Evolutionary conservation across 495 filamentous ascomycete species (phyloP).

Genomic region (Podospora comata): DNA sequence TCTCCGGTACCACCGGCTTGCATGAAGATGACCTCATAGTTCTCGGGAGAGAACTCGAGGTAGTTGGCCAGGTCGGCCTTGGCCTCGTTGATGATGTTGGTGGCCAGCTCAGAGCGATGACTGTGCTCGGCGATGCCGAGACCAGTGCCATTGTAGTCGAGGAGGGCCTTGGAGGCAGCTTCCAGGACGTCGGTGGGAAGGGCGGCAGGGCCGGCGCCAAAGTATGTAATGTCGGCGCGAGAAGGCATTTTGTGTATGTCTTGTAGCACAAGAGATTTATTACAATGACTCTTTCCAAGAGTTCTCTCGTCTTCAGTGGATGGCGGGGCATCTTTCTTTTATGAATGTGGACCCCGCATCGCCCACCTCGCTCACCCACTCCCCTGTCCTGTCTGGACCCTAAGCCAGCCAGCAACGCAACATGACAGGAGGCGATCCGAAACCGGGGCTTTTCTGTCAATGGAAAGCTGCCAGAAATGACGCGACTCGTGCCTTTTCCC

Average conservation of each 20-base stretch:
- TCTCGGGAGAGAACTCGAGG: slow-evolving; percentile 64
- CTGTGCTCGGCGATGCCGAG: slow-evolving; percentile 82
- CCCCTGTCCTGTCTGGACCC: background rate
- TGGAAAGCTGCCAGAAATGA: slow-evolving; percentile 14
- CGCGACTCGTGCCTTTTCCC: slow-evolving; percentile 25
- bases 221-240: slow-evolving; percentile 43
- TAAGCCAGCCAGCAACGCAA: background rate
- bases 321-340: slow-evolving; percentile 17
- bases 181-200: slow-evolving; percentile 77
- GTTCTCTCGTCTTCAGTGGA: slow-evolving; percentile 10
- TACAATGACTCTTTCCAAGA: background rate
- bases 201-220: slow-evolving; percentile 82
- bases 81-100: slow-evolving; percentile 61
- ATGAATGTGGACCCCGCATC: slow-evolving; percentile 12
- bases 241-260: slow-evolving; percentile 30
- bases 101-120: slow-evolving; percentile 78
- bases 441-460: background rate
- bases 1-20: slow-evolving; percentile 80
- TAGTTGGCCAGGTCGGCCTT: slow-evolving; percentile 64
- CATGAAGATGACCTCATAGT: slow-evolving; percentile 78
- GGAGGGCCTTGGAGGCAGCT: slow-evolving; percentile 66
- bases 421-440: background rate
- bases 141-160: slow-evolving; percentile 79
- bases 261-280: background rate
- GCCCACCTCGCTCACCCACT: slow-evolving; percentile 20